Conservation (phyloP, 768 basidiomycete species). For the Leccinellum albellum region DNA sequence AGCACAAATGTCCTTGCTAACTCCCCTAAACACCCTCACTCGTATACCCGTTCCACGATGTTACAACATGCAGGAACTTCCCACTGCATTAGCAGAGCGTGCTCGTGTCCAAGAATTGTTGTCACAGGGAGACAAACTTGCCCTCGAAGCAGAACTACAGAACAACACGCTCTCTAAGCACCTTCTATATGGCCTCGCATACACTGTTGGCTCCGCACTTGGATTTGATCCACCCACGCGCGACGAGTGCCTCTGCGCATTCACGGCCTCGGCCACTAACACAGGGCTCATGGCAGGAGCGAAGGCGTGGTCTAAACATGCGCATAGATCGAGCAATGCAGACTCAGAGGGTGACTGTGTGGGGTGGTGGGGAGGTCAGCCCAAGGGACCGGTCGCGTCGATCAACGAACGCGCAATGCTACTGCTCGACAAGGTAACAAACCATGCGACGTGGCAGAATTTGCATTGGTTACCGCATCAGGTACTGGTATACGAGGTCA, state of each 20-base stretch:
- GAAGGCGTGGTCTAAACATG: slow-evolving; percentile 66
- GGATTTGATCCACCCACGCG: slow-evolving; percentile 46
- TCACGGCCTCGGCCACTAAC: slow-evolving; percentile 42
- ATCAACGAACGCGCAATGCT: slow-evolving; percentile 52
- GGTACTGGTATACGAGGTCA: slow-evolving; percentile 58
- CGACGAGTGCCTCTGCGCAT: slow-evolving; percentile 51
- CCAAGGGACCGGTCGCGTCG: slow-evolving; percentile 47
- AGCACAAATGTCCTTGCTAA: neutral
- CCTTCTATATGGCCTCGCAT: slow-evolving; percentile 51
- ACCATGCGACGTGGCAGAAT: slow-evolving; percentile 56
- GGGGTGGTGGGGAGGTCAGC: slow-evolving; percentile 57
- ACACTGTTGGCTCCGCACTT: slow-evolving; percentile 57
- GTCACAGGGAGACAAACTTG: slow-evolving; percentile 1
- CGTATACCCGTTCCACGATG: slow-evolving; percentile 35
- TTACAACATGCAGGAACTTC: slow-evolving; percentile 42
- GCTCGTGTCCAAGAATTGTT: slow-evolving; percentile 27
- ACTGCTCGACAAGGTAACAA: slow-evolving; percentile 53
- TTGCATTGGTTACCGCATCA: slow-evolving; percentile 64
- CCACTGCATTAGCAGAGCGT: slow-evolving; percentile 37
- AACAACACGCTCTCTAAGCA: slow-evolving; percentile 40
- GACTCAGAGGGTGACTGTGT: slow-evolving; percentile 4
- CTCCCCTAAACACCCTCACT: neutral
- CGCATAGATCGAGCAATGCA: slow-evolving; percentile 43
- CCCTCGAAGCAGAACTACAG: slow-evolving; percentile 15
- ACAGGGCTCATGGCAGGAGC: slow-evolving; percentile 56